Evolutionary conservation across 495 filamentous ascomycete genomes (phyloP), one percentile per base, ranked within the genome.

Genomic region (Aspergillus olivimuriae): DNA sequence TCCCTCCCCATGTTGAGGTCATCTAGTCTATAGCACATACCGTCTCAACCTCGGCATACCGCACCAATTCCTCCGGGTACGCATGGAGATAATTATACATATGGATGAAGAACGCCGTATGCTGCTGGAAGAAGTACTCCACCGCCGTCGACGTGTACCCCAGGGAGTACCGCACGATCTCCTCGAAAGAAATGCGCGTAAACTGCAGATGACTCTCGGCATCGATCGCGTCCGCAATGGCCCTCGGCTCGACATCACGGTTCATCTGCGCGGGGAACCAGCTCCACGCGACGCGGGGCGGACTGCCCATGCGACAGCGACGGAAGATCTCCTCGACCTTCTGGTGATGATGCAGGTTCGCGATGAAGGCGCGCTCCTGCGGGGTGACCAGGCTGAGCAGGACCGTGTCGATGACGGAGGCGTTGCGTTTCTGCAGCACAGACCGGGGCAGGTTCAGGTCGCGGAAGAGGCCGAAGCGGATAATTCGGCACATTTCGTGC

Each of bases 141-240:
- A 68, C 62, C 3, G 55, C 50, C 6, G 46, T 14, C 2, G 59
- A 46, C 30, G 44, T 23, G 20, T 69, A 70, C 1, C 65, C 66
- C 40, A 72, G 45, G 4, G 68, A 55, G 30, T 61, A 63, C 11
- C 68, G 62, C 15, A 72, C 65, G 22, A 66, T 41, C 19, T 67
- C 66, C 39, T 72, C 66, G 34, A 72, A 72, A 4, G 57, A 51
- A 40, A 72, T 58, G 7, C 51, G 61, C 14, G 42, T 57, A 17
- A 70, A 69, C n/a, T 70, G 68, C 19, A 67, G 53, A 54, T 69
- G 66, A 33, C 68, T 72, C 47, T 70, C 66, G 4, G 57, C 50
- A 23, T 72, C 66, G 37, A 72, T 69, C 2, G 52, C 63, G 3
- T 43, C 32, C 1, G 68, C 68, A 43, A 70, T 60, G 2, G 40